Evolutionary conservation across 1,139 yeast species (phyloP).

Genomic region (Protomyces inundatus): DNA sequence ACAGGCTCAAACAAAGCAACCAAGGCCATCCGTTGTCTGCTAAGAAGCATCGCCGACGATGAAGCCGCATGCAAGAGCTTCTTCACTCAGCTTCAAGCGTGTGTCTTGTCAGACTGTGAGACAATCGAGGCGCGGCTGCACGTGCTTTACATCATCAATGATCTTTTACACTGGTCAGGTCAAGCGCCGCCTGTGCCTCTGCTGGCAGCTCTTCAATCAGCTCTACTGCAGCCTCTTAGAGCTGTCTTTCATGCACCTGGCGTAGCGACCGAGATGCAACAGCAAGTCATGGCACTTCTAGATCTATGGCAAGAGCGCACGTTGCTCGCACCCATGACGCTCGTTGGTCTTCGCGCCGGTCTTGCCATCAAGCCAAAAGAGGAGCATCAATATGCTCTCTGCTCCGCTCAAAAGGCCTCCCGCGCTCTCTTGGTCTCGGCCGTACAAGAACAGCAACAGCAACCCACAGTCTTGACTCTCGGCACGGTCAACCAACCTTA

Average conservation of each 20-base stretch:
- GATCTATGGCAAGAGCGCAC: not conserved
- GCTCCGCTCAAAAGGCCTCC: not conserved
- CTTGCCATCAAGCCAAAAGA: not conserved
- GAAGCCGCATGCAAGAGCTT: not conserved
- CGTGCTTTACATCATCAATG: not conserved
- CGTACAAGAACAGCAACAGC: not conserved
- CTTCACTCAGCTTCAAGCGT: not conserved
- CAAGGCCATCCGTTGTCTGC: not conserved
- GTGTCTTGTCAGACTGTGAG: not conserved
- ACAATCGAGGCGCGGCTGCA: not conserved
- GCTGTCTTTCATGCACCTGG: not conserved
- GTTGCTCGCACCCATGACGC: not conserved
- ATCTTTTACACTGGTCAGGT: not conserved
- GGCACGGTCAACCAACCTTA: not conserved
- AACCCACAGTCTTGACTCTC: not conserved
- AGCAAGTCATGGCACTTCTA: not conserved
- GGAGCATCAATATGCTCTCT: not conserved
- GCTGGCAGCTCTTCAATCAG: not conserved
- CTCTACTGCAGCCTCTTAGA: not conserved
- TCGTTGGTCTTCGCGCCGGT: not conserved
- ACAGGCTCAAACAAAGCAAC: not conserved
- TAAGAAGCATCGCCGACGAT: not conserved
- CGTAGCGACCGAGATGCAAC: not conserved
- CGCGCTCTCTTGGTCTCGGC: not conserved
- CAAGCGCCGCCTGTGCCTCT: not conserved